Conservation (phyloP, 345 rosid genomes). For the Conringia planisiliqua region DNA sequence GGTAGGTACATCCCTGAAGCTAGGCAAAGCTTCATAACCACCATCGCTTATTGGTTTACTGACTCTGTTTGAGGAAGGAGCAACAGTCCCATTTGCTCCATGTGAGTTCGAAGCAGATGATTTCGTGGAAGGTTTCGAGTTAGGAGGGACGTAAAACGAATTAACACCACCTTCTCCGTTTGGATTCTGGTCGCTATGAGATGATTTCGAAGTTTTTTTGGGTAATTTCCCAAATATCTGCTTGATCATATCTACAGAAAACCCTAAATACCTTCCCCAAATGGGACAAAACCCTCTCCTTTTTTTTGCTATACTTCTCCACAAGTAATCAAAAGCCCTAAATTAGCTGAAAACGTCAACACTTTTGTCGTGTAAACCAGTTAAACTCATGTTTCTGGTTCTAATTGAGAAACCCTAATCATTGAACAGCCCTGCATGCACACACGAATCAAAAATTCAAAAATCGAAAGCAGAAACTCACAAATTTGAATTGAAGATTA, state of each 20-base stretch:
- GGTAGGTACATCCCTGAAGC: constrained; percentile 62
- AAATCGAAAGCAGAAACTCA: neutral
- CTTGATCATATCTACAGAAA: constrained; percentile 57
- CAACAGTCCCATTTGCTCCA: constrained; percentile 44
- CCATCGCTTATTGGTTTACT: constrained; percentile 32
- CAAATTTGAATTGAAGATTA: neutral
- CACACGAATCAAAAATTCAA: neutral
- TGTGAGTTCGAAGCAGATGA: constrained; percentile 42
- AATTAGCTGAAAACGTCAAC: neutral
- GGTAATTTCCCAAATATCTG: constrained; percentile 75
- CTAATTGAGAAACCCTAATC: constrained; percentile 1
- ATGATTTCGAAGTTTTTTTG: constrained; percentile 66
- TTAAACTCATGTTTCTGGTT: neutral
- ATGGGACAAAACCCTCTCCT: neutral
- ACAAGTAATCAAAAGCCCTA: neutral
- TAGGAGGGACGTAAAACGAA: constrained; percentile 18
- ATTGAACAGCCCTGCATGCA: constrained; percentile 28
- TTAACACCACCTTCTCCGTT: constrained; percentile 39
- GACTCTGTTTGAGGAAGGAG: constrained; percentile 32
- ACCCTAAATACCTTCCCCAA: neutral
- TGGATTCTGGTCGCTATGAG: constrained; percentile 40
- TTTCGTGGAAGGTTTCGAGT: constrained; percentile 34
- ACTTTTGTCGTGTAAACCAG: neutral
- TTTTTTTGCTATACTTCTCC: neutral
- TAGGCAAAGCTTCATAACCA: constrained; percentile 58